Base-by-base conservation (phyloP, 2,329 filamentous ascomycete species). In the Pochonia chlamydosporia region DNA sequence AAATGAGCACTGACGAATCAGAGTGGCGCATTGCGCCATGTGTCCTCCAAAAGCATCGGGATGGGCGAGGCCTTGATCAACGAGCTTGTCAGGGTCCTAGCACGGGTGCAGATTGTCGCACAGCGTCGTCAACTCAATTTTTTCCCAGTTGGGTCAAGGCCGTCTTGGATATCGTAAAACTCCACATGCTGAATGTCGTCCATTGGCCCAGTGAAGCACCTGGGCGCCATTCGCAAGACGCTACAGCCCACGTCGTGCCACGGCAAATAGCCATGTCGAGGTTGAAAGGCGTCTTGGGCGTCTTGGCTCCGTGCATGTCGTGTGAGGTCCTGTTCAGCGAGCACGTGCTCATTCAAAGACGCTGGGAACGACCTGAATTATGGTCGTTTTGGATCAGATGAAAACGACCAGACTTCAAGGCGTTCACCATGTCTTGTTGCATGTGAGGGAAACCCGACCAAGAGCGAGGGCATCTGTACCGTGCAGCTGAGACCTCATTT, bases 21-120 rank as follows among this genome's bases (percentile, higher is more conserved):
- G 58, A 50, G 52, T 48, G 49, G 52, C 50, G 52, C 44, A 51
- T 56, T 46, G 16, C 56, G 59, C 62, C 64, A 68, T 66, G 65
- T 68, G 65, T 52, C 24, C 31, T 33, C 33, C 42, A 21, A 23
- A 36, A 36, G 18, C 14, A 40, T 40, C 35, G 35, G 35, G 41
- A 44, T 30, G 21, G 42, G 40, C 35, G 40, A 35, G 46, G 23
- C 30, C 25, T 18, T 5, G 26, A 25, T 5, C 18, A 18, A 5
- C 20, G 21, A 11, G 20, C 14, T 20, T 11, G n/a, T 6, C 25
- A 18, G 31, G 24, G 30, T 37, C 45, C 45, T 18, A 28, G 44
- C 28, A 24, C 44, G 18, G 42, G 46, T 44, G 33, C 40, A 43
- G 41, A 39, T 39, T 39, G 35, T 39, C 35, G 3, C 31, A 35